Conservation (phyloP, 1,284 basidiomycete genomes). For the Rhodotorula mucilaginosa region DNA sequence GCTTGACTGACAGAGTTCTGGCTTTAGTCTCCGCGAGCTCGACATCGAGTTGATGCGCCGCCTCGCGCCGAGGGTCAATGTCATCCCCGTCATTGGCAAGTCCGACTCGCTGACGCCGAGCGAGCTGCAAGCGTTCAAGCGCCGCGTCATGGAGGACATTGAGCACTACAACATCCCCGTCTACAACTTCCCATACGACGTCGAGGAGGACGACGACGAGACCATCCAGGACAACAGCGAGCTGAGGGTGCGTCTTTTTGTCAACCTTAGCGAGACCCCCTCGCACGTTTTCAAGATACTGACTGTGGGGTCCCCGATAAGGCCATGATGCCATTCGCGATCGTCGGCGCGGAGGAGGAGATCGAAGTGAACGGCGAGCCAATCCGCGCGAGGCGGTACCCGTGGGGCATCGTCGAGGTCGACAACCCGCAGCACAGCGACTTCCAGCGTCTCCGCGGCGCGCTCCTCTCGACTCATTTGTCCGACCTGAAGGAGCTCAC, state of each 20-base stretch:
- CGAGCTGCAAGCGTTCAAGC: conserved; percentile 93
- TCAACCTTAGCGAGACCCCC: too few relatives aligned
- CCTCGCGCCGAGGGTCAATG: conserved; percentile 93
- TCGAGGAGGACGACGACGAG: conserved; percentile 97
- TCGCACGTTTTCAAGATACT: not conserved
- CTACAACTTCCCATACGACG: conserved; percentile 99
- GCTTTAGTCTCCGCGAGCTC: conserved; percentile 85
- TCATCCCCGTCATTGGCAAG: conserved; percentile 98
- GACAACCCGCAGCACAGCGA: conserved; percentile 99
- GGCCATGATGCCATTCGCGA: conserved; percentile 91
- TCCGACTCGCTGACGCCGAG: conserved; percentile 89
- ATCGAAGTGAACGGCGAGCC: conserved; percentile 87
- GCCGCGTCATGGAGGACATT: conserved; percentile 99
- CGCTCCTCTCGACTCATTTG: conserved; percentile 87
- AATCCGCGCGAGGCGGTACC: conserved; percentile 89
- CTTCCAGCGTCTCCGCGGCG: conserved; percentile 86
- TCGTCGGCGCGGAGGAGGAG: conserved; percentile 96
- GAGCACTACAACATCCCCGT: conserved; percentile 98
- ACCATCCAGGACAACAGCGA: conserved; percentile 97
- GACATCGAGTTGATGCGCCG: conserved; percentile 98
- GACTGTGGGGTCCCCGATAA: conserved; percentile 45
- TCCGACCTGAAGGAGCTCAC: conserved; percentile 73
- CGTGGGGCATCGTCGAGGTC: conserved; percentile 97
- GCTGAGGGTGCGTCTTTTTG: conserved; percentile 62
- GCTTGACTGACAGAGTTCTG: not conserved